Conservation (phyloP, 441 rosid species). For the Eruca vesicaria region DNA sequence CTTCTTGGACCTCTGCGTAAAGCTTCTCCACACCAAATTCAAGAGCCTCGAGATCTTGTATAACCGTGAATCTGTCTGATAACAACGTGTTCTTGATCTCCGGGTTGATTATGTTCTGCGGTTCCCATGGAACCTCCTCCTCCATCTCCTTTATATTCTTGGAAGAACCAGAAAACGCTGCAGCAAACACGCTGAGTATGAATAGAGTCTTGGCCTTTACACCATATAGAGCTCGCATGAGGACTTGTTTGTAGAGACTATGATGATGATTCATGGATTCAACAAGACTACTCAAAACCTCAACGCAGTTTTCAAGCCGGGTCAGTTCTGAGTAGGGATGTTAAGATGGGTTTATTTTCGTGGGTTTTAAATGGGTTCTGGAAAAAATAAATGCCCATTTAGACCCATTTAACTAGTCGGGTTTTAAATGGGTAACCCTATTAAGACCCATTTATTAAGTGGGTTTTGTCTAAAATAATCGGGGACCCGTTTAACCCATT, state of each 20-base stretch:
- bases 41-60: conserved; percentile 65
- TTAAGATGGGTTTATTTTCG: no score
- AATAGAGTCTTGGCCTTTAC: conserved; percentile 72
- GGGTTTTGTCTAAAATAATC: no score
- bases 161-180: conserved; percentile 65
- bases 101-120: conserved; percentile 50
- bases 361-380: no score
- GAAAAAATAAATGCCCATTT: no score
- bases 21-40: conserved; percentile 51
- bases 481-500: no score
- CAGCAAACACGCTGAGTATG: conserved; percentile 57
- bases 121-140: conserved; percentile 46
- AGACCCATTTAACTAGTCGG: no score
- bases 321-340: no score
- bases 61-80: conserved; percentile 30
- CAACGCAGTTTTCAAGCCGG: no score
- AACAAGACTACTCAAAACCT: conserved; percentile 51
- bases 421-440: no score
- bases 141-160: conserved; percentile 43
- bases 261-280: conserved; percentile 37
- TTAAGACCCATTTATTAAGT: no score
- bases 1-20: conserved; percentile 50
- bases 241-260: no score
- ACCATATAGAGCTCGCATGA: conserved; percentile 79
- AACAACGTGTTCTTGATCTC: conserved; percentile 44